Base-by-base conservation (phyloP, 2,329 filamentous ascomycete genomes). In the Cryphonectria carpinicola region DNA sequence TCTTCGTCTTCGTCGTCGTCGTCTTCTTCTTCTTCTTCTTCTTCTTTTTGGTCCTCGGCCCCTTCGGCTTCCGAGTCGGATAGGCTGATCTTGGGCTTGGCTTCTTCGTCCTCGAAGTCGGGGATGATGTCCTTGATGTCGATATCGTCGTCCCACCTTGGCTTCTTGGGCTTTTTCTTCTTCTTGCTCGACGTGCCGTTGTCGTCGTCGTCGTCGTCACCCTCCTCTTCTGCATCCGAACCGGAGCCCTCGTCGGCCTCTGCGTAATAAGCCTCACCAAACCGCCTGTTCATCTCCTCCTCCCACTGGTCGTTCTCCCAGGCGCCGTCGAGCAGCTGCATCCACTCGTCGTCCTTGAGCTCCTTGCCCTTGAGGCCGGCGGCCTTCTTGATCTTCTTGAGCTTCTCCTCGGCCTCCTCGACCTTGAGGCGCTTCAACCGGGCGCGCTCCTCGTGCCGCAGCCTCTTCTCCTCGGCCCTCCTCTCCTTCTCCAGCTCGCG, bases 141-240 rank as follows among this genome's bases (percentile, higher is more conserved):
- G 76, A 99, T 98, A 79, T 99, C 96, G 77, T 98, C 94, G 76
- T 98, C 93, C 92, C 95, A 99, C 73, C 90, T 93, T 13, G 93
- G 94, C 82, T 97, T 97, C 85, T 93, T 94, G 13, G 87, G 82
- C 74, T 86, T 86, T 77, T 87, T 90, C 74, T 89, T 89, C 78
- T 88, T 90, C 79, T 89, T 90, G 67, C 88, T 90, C 67, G 81
- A 74, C 25, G 82, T 81, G 56, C 83, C 87, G 65, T 82, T 85
- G 37, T 13, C 37, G 37, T n/a, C 79, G 32, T 35, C 11, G 25
- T 60, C 25, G 13, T 22, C 56, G 4, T 7, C 56, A 2, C n/a
- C 61, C 22, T 43, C 83, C 10, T 81, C 85, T 3, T 80, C 82
- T 8, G 86, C 88, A 3, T 84, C 87, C 72, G 92, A 93, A 74